Evolutionary conservation across 2,329 filamentous ascomycete genomes (phyloP).

Genomic region (Tolypocladium album): DNA sequence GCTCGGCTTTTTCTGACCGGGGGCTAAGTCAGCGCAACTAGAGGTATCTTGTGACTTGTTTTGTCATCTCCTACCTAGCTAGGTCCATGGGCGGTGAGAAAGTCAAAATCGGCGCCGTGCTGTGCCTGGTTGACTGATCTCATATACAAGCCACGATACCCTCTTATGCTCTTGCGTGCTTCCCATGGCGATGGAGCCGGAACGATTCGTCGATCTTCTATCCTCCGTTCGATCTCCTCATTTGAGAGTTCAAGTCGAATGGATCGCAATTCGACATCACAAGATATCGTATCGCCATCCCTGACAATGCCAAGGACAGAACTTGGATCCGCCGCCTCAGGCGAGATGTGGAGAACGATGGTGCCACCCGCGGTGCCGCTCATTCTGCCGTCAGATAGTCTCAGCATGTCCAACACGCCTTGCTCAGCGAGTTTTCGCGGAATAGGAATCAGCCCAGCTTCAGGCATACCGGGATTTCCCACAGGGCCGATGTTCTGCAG

Average conservation of each 20-base stretch:
- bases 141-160: slow-evolving; percentile 48
- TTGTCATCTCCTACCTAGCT: too few species aligned
- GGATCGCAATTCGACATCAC: slow-evolving; percentile 61
- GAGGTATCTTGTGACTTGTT: too few species aligned
- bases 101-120: slow-evolving; percentile 50
- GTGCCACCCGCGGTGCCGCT: slow-evolving; percentile 81
- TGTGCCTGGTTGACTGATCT: slow-evolving; percentile 49
- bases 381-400: slow-evolving; percentile 82
- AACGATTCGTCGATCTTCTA: slow-evolving; percentile 6
- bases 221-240: slow-evolving; percentile 45
- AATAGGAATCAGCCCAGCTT: slow-evolving; percentile 54
- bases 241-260: slow-evolving; percentile 49
- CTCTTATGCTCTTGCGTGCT: slow-evolving; percentile 28
- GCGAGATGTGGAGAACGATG: slow-evolving; percentile 78
- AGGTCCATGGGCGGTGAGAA: slow-evolving; percentile 37
- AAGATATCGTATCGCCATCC: slow-evolving; percentile 69
- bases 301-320: slow-evolving; percentile 69
- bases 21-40: too few species aligned
- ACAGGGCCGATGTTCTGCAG: slow-evolving; percentile 85
- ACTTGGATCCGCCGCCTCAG: slow-evolving; percentile 67
- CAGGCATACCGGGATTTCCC: slow-evolving; percentile 87
- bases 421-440: slow-evolving; percentile 70
- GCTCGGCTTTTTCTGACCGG: too few species aligned
- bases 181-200: background rate
- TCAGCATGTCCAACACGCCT: slow-evolving; percentile 67